Evolutionary conservation across 306 rosid genomes (phyloP).

Genomic region (Alnus rubra): DNA sequence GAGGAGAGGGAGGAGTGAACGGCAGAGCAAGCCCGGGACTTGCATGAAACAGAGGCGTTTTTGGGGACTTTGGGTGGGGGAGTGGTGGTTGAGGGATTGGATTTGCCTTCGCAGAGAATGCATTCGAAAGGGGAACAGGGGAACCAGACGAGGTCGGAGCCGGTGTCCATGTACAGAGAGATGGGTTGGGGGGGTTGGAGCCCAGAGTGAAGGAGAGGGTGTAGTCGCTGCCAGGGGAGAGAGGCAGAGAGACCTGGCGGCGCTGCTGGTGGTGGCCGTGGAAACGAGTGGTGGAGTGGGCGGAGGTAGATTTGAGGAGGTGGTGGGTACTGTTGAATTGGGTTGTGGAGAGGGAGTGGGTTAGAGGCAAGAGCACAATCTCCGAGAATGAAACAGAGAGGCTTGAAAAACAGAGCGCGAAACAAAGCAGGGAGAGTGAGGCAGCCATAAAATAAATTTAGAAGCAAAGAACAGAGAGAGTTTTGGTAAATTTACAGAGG

Average conservation of each 20-base stretch:
- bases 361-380: conserved; percentile 52
- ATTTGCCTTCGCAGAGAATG: conserved; percentile 87
- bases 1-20: conserved; percentile 57
- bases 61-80: conserved; percentile 46
- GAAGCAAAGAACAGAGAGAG: conserved; percentile 5
- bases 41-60: conserved; percentile 53
- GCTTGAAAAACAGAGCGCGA: conserved; percentile 41
- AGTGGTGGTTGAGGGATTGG: conserved; percentile 32
- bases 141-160: conserved; percentile 95
- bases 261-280: conserved; percentile 44
- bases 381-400: conserved; percentile 35
- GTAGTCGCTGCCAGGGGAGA: conserved; percentile 86
- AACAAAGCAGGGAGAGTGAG: conserved; percentile 43
- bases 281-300: conserved; percentile 65
- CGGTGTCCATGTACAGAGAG: conserved; percentile 94
- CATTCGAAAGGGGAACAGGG: conserved; percentile 91
- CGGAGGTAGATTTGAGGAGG: conserved; percentile 70
- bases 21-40: conserved; percentile 69
- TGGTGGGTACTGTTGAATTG: conserved; percentile 68
- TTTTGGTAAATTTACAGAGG: background rate
- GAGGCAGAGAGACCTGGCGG: conserved; percentile 71
- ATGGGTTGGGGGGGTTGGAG: conserved; percentile 53
- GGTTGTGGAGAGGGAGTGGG: conserved; percentile 59
- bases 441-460: conserved; percentile 43
- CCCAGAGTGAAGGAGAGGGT: conserved; percentile 69